These are phyloP conservation scores for Podila epicladia DNA, from an alignment of 192 early-diverging fungal species.

Conservation along the genomic window DNA sequence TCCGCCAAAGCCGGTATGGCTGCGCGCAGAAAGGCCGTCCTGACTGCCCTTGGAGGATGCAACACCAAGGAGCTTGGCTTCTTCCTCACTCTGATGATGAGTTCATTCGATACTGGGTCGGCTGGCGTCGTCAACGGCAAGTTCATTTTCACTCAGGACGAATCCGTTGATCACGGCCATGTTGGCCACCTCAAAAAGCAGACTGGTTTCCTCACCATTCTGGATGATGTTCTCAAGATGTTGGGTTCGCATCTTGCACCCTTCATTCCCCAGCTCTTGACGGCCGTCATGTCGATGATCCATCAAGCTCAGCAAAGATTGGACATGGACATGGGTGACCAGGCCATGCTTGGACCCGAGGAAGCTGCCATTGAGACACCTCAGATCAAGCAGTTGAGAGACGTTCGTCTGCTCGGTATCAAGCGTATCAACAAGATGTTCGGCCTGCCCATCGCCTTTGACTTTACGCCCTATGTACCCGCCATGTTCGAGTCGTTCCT, in stretches of 20 bases:
- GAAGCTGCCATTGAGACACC: constrained; percentile 38
- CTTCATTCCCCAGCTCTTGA: constrained; percentile 75
- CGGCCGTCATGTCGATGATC: constrained; percentile 80
- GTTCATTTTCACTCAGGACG: constrained; percentile 55
- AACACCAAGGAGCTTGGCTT: constrained; percentile 68
- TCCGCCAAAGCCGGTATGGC: constrained; percentile 75
- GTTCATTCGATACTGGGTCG: constrained; percentile 72
- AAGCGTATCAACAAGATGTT: constrained; percentile 85
- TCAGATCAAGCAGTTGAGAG: constrained; percentile 63
- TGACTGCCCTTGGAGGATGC: constrained; percentile 82
- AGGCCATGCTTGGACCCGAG: constrained; percentile 26
- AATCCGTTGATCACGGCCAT: constrained; percentile 20
- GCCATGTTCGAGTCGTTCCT: constrained; percentile 81
- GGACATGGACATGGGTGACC: constrained; percentile 23
- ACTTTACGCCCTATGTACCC: constrained; percentile 80
- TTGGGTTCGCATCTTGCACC: constrained; percentile 78
- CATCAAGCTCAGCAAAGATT: constrained; percentile 69
- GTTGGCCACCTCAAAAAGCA: constrained; percentile 68
- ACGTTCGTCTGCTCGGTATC: constrained; percentile 76
- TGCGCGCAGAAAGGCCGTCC: constrained; percentile 82
- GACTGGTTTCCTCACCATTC: constrained; percentile 80
- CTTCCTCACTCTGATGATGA: constrained; percentile 86
- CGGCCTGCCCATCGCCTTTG: constrained; percentile 72
- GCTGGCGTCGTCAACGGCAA: constrained; percentile 45
- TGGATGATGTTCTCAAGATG: constrained; percentile 87